Conservation (phyloP, 164 flowering plant species). For the Amborella trichopoda region DNA sequence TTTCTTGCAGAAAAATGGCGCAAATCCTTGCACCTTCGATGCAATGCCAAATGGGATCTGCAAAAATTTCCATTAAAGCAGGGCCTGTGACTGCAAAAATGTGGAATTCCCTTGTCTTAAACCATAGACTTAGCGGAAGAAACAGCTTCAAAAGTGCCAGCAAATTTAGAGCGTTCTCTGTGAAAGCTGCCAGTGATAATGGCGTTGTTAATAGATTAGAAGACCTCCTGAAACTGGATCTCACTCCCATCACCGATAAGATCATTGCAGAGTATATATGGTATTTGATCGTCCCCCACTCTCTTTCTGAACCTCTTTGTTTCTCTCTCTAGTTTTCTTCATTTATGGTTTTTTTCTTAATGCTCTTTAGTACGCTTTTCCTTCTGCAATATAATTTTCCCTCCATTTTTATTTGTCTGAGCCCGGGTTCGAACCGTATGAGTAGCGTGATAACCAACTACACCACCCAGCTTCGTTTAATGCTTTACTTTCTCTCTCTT, state of each 20-base stretch:
- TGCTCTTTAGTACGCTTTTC: too few relatives aligned
- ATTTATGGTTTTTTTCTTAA: too few relatives aligned
- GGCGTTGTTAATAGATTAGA: conserved; percentile 67
- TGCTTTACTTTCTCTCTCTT: too few relatives aligned
- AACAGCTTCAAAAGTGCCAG: conserved; percentile 22
- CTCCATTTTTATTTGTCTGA: too few relatives aligned
- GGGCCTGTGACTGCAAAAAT: conserved; percentile 39
- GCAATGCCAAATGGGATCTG: conserved; percentile 56
- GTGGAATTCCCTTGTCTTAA: conserved; percentile 50
- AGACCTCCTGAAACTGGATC: conserved; percentile 71
- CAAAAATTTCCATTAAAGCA: conserved; percentile 26
- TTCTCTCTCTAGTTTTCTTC: too few relatives aligned
- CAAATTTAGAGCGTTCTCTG: conserved; percentile 45
- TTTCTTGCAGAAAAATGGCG: conserved; percentile 45
- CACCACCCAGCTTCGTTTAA: too few relatives aligned
- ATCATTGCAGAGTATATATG: conserved; percentile 95
- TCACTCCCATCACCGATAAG: conserved; percentile 70
- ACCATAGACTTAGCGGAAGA: conserved; percentile 32
- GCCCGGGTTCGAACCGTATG: too few relatives aligned
- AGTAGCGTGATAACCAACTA: not conserved
- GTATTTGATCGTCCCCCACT: conserved; percentile 18
- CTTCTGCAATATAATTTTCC: too few relatives aligned
- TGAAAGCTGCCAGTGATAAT: conserved; percentile 27
- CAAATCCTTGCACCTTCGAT: conserved; percentile 74
- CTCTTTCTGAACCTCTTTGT: not conserved